A percentile compares a stretch with the other conserved stretches of the same genome.
phyloP scores from a whole-genome alignment of 345 rosid species.

The Alliaria petiolata region DNA sequence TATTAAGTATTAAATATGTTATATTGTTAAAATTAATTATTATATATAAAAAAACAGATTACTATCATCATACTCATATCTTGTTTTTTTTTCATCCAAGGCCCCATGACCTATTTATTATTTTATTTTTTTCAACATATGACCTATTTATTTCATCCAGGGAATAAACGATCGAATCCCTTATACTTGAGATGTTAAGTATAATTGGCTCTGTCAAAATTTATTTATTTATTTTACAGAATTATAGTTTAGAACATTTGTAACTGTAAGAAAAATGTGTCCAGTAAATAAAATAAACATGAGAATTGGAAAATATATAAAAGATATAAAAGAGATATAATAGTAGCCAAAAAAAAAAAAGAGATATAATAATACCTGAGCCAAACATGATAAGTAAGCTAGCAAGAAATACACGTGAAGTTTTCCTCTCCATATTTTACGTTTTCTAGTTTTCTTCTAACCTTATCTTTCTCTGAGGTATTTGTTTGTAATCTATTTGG shows the following conservation, averaged over 20 bases:
- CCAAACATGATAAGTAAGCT: conserved; percentile 8
- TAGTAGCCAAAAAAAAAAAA: no score
- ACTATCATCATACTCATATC: not conserved
- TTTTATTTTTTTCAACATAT: no score
- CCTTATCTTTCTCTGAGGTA: not conserved
- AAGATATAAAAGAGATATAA: no score
- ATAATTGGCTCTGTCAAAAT: no score
- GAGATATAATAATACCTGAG: conserved; percentile 4
- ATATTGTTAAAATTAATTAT: no score
- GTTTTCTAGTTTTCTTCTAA: not conserved
- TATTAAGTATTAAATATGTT: not conserved
- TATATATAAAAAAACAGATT: no score
- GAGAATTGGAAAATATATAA: not conserved
- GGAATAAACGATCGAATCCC: no score
- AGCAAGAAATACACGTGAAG: not conserved
- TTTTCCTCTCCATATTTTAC: not conserved
- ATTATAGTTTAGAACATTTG: not conserved
- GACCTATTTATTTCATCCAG: no score
- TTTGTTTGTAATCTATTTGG: not conserved
- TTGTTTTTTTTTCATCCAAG: no score
- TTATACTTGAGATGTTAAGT: no score
- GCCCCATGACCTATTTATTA: no score
- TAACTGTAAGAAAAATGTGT: not conserved
- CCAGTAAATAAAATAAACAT: not conserved
- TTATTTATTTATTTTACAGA: no score